Base-by-base conservation (phyloP, 805 yeast genomes). In the Suhomyces kilbournensis region DNA sequence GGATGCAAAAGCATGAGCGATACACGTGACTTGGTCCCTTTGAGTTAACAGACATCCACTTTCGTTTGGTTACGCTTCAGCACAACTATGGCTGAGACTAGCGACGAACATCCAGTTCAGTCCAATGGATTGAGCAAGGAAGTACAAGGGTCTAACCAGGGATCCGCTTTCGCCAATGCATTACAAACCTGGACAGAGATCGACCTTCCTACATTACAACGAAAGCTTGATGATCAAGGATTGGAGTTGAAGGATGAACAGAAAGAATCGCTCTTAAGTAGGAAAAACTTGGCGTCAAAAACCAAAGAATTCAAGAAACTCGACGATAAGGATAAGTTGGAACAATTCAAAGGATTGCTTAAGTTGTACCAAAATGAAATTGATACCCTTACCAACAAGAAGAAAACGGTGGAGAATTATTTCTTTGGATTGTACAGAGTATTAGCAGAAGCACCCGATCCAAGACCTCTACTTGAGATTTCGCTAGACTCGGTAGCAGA, bases 401-500 rank as follows among this genome's bases (percentile, higher is more conserved):
- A 89, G 50, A 90, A 92, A 63, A 74, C 68, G 44, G 82, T 88
- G 1, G 98, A 94, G 62, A 74, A 78, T 38, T 77, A 84, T 28
- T 86, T 94, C 62, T 81, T 91, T 65, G 83, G 84, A 17, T 75
- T 89, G 20, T 93, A 93, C 71, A 75, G 89, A 51, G 75, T 83
- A 14, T 71, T 93, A 4, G 89, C 91, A 4, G 97, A 92, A 66
- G 92, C 96, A 0, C 97, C 97, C 0, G 97, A 93, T 70, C 98
- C 98, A 1, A 82, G 79, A 55, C 96, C 96, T 4, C 68, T 92
- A 42, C 71, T 93, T 53, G 88, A 87, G 59, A 78, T 83, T 38
- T 82, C 92, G 1, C 64, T 88, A 25, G 89, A 85, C 47, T 80
- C 89, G 4, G 81, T 86, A 7, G 67, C 78, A 3, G 78, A 80